These are phyloP conservation scores for Naganishia albida DNA, from an alignment of 1,284 basidiomycete species.

Conservation along the genomic window DNA sequence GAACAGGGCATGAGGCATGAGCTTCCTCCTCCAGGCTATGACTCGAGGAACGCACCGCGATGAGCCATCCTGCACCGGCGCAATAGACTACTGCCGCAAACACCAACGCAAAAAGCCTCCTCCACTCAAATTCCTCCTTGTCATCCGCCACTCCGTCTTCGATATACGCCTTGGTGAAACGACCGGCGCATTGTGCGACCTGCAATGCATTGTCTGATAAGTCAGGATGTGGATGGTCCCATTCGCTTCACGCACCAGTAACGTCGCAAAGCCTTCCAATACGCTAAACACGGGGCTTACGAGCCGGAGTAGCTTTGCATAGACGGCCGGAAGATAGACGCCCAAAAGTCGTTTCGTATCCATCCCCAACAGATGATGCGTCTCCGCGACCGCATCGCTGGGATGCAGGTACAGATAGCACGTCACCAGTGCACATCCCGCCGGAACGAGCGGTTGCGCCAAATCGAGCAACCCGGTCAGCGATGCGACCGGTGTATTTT, in stretches of 20 bases:
- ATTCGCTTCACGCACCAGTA: slow-evolving; percentile 20
- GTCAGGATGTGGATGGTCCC: too few relatives aligned
- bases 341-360: slow-evolving; percentile 41
- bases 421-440: slow-evolving; percentile 32
- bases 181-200: slow-evolving; percentile 52
- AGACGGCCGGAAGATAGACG: slow-evolving; percentile 49
- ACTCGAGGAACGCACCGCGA: slow-evolving; percentile 40
- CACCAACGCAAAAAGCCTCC: slow-evolving; percentile 50
- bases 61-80: slow-evolving; percentile 48
- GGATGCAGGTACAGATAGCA: slow-evolving; percentile 45
- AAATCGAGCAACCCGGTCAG: slow-evolving; percentile 49
- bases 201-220: slow-evolving; percentile 27
- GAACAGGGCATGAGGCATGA: background rate
- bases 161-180: slow-evolving; percentile 54
- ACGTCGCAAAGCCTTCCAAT: slow-evolving; percentile 46
- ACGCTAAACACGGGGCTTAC: slow-evolving; percentile 54
- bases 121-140: slow-evolving; percentile 51
- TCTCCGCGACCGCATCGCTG: background rate
- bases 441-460: slow-evolving; percentile 48
- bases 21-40: background rate
- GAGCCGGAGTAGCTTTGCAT: slow-evolving; percentile 50
- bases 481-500: slow-evolving; percentile 50
- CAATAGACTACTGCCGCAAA: slow-evolving; percentile 50
- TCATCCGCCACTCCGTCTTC: slow-evolving; percentile 44
- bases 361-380: slow-evolving; percentile 7